phyloP scores from a whole-genome alignment of 495 filamentous ascomycete genomes.

The Delitschia confertaspora region DNA sequence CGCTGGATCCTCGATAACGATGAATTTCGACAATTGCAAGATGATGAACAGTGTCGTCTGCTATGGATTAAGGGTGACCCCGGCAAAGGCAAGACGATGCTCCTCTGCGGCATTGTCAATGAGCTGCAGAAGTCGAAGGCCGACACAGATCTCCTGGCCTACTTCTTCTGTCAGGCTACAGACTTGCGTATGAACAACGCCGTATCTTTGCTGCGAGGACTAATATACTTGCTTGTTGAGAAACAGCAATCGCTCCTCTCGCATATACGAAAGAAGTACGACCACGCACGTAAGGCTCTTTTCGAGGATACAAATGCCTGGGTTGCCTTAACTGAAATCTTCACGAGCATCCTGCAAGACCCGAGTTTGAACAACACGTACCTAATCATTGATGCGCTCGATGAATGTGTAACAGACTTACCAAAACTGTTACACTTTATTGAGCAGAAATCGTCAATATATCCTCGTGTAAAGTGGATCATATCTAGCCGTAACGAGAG shows the following conservation, averaged over 20 bases:
- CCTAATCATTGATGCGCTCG: slow-evolving; percentile 22
- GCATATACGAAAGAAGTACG: too few species aligned
- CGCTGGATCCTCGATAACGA: slow-evolving; percentile 38
- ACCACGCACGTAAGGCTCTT: slow-evolving; percentile 22
- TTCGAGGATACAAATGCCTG: slow-evolving; percentile 36
- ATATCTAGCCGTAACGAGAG: slow-evolving; percentile 33
- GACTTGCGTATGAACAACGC: too few species aligned
- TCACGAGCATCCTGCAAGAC: slow-evolving; percentile 34
- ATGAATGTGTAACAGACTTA: slow-evolving; percentile 1
- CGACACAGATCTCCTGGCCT: slow-evolving; percentile 4
- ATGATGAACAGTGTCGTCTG: background rate
- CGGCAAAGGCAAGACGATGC: slow-evolving; percentile 36
- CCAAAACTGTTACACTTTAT: slow-evolving; percentile 34
- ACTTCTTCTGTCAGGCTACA: slow-evolving; percentile 18
- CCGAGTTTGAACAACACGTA: slow-evolving; percentile 22
- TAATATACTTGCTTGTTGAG: slow-evolving; percentile 36
- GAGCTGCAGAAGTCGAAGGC: slow-evolving; percentile 12
- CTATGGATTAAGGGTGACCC: slow-evolving; percentile 33
- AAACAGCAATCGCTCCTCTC: slow-evolving; percentile 32
- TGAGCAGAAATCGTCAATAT: slow-evolving; percentile 7
- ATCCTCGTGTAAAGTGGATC: slow-evolving; percentile 35
- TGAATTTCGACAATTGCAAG: slow-evolving; percentile 27
- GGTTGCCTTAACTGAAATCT: slow-evolving; percentile 27
- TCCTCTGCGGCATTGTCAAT: slow-evolving; percentile 15
- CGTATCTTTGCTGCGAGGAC: too few species aligned